Evolutionary conservation across 257 asterid species (phyloP).

Genomic region (Nicotiana benthamiana): DNA sequence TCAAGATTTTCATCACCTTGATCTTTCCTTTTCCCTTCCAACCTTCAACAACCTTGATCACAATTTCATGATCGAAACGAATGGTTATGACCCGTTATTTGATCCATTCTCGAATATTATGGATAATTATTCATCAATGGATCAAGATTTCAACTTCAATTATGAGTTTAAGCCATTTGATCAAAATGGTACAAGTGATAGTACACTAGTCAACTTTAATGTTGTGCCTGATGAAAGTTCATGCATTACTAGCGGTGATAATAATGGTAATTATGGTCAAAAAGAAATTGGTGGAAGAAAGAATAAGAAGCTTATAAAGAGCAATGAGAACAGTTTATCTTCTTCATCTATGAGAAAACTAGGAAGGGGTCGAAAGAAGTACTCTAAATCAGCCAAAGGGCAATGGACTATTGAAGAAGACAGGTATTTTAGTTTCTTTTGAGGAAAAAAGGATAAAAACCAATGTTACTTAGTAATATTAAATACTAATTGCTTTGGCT

Average conservation of each 20-base stretch:
- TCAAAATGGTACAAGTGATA: slow-evolving; percentile 17
- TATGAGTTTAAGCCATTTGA: slow-evolving; percentile 32
- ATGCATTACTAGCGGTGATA: slow-evolving; percentile 33
- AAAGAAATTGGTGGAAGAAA: slow-evolving; percentile 10
- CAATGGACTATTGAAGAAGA: slow-evolving; percentile 73
- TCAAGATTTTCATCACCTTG: slow-evolving; percentile 54
- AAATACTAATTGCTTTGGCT: background rate
- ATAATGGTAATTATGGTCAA: background rate
- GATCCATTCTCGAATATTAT: slow-evolving; percentile 24
- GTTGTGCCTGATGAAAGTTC: slow-evolving; percentile 48
- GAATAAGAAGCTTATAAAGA: background rate
- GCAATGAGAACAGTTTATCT: slow-evolving; percentile 2
- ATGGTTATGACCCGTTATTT: slow-evolving; percentile 31
- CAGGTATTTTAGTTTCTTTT: slow-evolving; percentile 24
- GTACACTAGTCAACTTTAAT: slow-evolving; percentile 11
- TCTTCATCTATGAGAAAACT: background rate
- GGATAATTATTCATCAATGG: background rate
- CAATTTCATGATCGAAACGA: slow-evolving; percentile 17
- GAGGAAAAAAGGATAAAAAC: background rate
- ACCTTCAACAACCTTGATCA: slow-evolving; percentile 16
- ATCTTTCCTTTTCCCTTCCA: slow-evolving; percentile 19
- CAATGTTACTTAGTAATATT: background rate
- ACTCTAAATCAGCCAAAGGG: slow-evolving; percentile 31
- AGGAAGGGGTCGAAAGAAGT: slow-evolving; percentile 3
- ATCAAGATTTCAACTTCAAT: background rate